Evolutionary conservation across 176 grass and related monocot species (phyloP), one percentile per base, ranked within the genome.

Genomic region (Carex parvula): DNA sequence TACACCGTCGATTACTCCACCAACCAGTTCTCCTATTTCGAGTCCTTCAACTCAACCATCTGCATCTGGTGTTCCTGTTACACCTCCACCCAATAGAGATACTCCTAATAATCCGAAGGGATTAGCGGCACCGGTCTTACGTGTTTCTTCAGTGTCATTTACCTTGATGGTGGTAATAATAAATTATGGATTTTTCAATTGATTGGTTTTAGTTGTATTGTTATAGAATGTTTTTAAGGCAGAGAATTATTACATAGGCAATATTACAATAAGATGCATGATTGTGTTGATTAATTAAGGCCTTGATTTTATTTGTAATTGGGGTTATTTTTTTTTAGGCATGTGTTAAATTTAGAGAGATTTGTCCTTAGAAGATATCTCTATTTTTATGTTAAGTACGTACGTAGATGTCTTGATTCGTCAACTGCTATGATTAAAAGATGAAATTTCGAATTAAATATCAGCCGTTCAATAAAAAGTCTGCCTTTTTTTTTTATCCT

Each of bases 161-260:
- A 39, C 37, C 11, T 3, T 50, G 10, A 11, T 44, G 22, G 20
- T 50, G 22, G 17, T 82, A 2, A 82, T 66, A 26, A 16, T 64
- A 4, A 52, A 82, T 82, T 82, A 53, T 66, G 59, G 60, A 64
- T 32, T 82, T 48, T 46, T 82, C 80, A 82, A 66, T 82, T 82
- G 62, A 82, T 82, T 65, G 35, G 15, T 82, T 24, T 82, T 26
- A 26, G 26, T 50, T 64, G 10, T 3, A 39, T 32, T 48, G 18
- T 33, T 70, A 44, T 20, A 70, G 8, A 44, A 24, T 82, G 58
- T 82, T 26, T 26, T 64, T 26, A 26, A 59, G 48, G 35, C n/a
- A 74, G 70, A 54, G 52, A 21, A 15, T 75, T 75, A 22, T 75
- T 54, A 20, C 26, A 26, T 26, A 0, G 26, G 26, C 26, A 26